Conservation (phyloP, 495 filamentous ascomycete species). For the Penicillium robsamsonii region DNA sequence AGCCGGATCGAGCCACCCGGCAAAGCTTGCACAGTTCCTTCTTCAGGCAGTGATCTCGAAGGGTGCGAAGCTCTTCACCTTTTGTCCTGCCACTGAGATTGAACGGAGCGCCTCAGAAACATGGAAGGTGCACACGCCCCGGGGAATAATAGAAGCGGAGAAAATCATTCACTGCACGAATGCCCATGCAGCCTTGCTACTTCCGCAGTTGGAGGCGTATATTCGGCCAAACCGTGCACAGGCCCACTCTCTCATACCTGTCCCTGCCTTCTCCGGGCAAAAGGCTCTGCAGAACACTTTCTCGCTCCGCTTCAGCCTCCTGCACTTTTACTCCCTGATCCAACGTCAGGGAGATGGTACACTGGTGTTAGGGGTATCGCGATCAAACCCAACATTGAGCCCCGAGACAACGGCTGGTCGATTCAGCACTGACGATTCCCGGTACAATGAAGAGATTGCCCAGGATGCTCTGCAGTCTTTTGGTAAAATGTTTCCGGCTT, state of each 20-base stretch:
- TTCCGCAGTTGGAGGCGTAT: constrained; percentile 26
- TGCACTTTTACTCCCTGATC: constrained; percentile 34
- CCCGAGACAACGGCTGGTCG: constrained; percentile 20
- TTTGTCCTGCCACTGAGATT: constrained; percentile 28
- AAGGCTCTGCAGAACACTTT: constrained; percentile 24
- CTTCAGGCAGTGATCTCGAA: constrained; percentile 21
- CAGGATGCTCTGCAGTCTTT: constrained; percentile 28
- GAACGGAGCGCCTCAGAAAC: not conserved
- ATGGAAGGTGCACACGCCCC: constrained; percentile 29
- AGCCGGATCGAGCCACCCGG: constrained; percentile 32
- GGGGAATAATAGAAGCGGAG: constrained; percentile 21
- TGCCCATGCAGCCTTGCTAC: constrained; percentile 29
- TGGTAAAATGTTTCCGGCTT: constrained; percentile 22
- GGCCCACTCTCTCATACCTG: constrained; percentile 30
- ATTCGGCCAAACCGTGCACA: constrained; percentile 31
- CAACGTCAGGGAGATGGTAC: constrained; percentile 29
- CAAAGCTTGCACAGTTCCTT: constrained; percentile 33
- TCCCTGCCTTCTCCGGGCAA: constrained; percentile 16
- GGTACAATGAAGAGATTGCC: constrained; percentile 27
- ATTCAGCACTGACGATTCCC: constrained; percentile 27
- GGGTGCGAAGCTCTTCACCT: constrained; percentile 26
- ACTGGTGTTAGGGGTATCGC: constrained; percentile 29
- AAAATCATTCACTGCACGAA: constrained; percentile 35
- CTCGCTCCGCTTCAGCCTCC: constrained; percentile 31
- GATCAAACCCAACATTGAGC: constrained; percentile 29